Evolutionary conservation across 306 rosid species (phyloP).

Genomic region (Alnus rubra): DNA sequence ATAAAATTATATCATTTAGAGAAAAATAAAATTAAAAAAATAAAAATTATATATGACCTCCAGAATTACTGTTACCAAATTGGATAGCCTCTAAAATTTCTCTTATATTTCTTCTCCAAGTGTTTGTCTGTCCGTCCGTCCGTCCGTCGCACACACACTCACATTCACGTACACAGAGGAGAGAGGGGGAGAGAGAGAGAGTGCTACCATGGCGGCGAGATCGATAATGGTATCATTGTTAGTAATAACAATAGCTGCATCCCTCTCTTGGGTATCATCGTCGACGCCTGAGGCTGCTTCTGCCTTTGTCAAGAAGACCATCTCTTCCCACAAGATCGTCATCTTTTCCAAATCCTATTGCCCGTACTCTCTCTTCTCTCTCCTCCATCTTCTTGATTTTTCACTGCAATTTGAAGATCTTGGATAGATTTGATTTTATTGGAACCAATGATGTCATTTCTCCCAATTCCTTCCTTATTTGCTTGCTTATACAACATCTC

Average conservation of each 20-base stretch:
- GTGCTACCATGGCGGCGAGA: conserved; percentile 32
- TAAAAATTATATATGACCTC: too few species aligned
- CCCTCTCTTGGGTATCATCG: conserved; percentile 25
- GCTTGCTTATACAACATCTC: neutral
- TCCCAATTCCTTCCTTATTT: neutral
- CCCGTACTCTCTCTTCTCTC: conserved; percentile 53
- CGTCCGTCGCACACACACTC: too few species aligned
- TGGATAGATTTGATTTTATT: neutral
- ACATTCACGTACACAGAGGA: too few species aligned
- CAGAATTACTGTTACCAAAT: too few species aligned
- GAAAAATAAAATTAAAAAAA: too few species aligned
- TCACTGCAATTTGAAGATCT: neutral
- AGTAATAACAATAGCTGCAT: conserved; percentile 30
- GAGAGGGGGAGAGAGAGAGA: too few species aligned
- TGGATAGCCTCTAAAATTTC: too few species aligned
- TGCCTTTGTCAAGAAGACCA: conserved; percentile 68
- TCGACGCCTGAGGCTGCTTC: conserved; percentile 40
- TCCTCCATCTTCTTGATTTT: neutral
- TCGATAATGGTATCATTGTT: conserved; percentile 22
- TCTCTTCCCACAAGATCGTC: conserved; percentile 70
- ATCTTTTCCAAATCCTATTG: conserved; percentile 96
- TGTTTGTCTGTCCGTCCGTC: too few species aligned
- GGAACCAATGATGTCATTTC: neutral
- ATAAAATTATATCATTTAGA: too few species aligned
- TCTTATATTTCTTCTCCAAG: too few species aligned